phyloP scores from a whole-genome alignment of 1,284 basidiomycete species.

The Phellopilus nigrolimitatus region DNA sequence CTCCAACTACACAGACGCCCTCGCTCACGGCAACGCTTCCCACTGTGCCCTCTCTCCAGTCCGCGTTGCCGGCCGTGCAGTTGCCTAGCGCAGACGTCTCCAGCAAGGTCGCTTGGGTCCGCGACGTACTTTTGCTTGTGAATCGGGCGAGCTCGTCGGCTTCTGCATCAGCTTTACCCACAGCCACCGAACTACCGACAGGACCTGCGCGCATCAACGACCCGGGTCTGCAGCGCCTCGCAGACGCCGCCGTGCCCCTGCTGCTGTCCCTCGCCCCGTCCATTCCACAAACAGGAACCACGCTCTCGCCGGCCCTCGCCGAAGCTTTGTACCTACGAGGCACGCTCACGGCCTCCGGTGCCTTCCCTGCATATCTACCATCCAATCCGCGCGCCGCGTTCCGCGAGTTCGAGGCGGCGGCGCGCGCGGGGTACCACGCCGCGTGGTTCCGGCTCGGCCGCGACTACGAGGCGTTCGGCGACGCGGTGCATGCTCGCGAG shows the following conservation, averaged over 20 bases:
- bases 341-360: constrained; percentile 64
- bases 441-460: constrained; percentile 89
- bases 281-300: constrained; percentile 24
- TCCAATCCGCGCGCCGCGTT: constrained; percentile 78
- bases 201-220: constrained; percentile 58
- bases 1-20: constrained; percentile 24
- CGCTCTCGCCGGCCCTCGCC: constrained; percentile 42
- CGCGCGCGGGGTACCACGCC: constrained; percentile 62
- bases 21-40: constrained; percentile 60
- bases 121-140: constrained; percentile 76
- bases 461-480: constrained; percentile 88
- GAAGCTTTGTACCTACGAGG: constrained; percentile 78
- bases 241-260: constrained; percentile 60
- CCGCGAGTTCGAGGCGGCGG: constrained; percentile 80
- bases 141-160: constrained; percentile 48
- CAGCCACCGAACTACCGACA: constrained; percentile 25
- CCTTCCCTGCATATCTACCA: constrained; percentile 53
- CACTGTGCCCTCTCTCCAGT: constrained; percentile 45
- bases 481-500: constrained; percentile 64
- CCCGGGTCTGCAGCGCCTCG: constrained; percentile 54
- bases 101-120: constrained; percentile 69
- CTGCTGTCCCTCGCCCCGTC: constrained; percentile 44
- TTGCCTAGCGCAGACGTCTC: constrained; percentile 48
- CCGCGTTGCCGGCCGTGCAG: constrained; percentile 44
- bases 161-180: neutral